phyloP scores from a whole-genome alignment of 2,329 filamentous ascomycete species.

The Apiospora koreana region DNA sequence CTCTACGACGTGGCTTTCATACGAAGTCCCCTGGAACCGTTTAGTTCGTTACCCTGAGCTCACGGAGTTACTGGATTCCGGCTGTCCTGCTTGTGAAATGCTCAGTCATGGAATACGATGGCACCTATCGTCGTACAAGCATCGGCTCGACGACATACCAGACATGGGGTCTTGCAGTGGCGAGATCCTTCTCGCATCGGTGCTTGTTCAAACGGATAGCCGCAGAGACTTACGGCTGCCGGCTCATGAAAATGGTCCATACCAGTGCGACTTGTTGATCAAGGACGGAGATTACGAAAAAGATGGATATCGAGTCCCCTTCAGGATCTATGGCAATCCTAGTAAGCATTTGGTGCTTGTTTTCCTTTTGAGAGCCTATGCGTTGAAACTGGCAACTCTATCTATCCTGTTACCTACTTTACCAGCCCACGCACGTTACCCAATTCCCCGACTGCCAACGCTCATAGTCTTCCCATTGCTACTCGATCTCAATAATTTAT shows the following conservation, averaged over 20 bases:
- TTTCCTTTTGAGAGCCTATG: too few species aligned
- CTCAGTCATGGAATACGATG: not conserved
- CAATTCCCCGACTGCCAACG: too few species aligned
- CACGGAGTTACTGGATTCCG: not conserved
- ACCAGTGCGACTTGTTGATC: not conserved
- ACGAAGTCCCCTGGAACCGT: not conserved
- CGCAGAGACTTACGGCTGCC: not conserved
- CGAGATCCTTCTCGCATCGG: not conserved
- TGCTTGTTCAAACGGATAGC: not conserved
- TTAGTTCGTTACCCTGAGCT: not conserved
- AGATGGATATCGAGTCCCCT: not conserved
- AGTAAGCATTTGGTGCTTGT: not conserved
- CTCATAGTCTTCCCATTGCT: too few species aligned
- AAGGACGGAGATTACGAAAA: not conserved
- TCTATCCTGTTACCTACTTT: too few species aligned
- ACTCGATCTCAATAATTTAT: too few species aligned
- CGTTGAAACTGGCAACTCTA: too few species aligned
- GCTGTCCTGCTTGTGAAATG: not conserved
- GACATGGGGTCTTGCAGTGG: not conserved
- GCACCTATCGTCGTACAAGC: not conserved
- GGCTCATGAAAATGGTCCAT: not conserved
- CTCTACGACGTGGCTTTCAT: not conserved
- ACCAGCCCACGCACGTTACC: too few species aligned
- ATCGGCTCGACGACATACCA: not conserved
- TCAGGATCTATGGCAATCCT: not conserved